Base-by-base conservation (phyloP, 345 rosid genomes). In the Dipteronia sinensis region DNA sequence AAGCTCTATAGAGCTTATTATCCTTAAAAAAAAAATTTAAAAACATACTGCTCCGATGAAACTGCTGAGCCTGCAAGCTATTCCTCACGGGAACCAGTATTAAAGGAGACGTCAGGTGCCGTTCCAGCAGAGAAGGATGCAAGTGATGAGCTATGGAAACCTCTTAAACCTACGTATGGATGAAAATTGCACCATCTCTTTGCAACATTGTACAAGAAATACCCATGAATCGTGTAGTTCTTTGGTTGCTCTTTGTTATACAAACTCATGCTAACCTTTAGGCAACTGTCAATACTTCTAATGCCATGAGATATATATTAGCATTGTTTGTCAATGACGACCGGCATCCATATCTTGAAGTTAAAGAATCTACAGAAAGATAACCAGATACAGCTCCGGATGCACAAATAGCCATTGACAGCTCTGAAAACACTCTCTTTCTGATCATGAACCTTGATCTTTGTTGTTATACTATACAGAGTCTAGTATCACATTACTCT, bases 101-200 rank as follows among this genome's bases (percentile, higher is more conserved):
- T 95, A 27, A 87, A 88, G 17, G 91, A 87, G 7, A 92, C 85
- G 82, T 94, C 90, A 71, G 92, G 83, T 62, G 94, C 97, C 65
- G 84, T 87, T 73, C 92, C 89, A 77, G 93, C 89, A 46, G 94
- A 83, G 70, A 79, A 83, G 31, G 77, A 83, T 66, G 84, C 77
- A 51, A 79, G 74, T 4, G 85, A 76, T 64, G 93, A 90, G 76
- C 82, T 77, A 72, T 90, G 91, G 62, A 91, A 82, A 77, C 83
- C 89, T 81, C 88, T 89, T 72, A 82, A 79, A 27, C 91, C 90
- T 12, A 53, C 61, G 22, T 69, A 70, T 0, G 81, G 81, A 74
- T 76, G 72, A 55, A 83, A 76, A 76, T 74, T 76, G 78, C 76
- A 81, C 85, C 90, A 88, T 73, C 83, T 86, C 83, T 90, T 92